A percentile compares a stretch with the other conserved stretches of the same genome.
These are phyloP conservation scores for Chionographis japonica DNA, from an alignment of 106 monocot species.

Conservation along the genomic window DNA sequence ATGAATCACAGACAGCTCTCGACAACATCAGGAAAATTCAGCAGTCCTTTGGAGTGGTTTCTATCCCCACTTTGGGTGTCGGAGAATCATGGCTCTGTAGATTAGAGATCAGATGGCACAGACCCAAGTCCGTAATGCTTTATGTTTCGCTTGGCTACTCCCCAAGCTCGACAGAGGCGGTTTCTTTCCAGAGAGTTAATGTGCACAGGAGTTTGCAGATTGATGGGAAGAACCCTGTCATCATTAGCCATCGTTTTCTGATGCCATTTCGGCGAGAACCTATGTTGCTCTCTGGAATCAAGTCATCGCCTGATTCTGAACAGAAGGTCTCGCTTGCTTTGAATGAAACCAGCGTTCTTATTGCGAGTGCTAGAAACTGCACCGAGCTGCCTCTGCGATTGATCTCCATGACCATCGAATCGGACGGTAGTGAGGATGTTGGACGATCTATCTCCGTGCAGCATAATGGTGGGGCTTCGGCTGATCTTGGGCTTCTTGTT, in stretches of 20 bases:
- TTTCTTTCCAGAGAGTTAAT: slow-evolving; percentile 51
- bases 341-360: slow-evolving; percentile 57
- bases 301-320: slow-evolving; percentile 22
- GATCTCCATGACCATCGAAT: slow-evolving; percentile 47
- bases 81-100: slow-evolving; percentile 82
- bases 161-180: slow-evolving; percentile 15
- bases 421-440: slow-evolving; percentile 14
- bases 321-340: slow-evolving; percentile 43
- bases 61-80: slow-evolving; percentile 50
- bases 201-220: slow-evolving; percentile 93
- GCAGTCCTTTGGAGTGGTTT: slow-evolving; percentile 86
- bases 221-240: slow-evolving; percentile 79
- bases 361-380: slow-evolving; percentile 69
- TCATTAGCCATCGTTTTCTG: slow-evolving; percentile 63
- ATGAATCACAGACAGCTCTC: slow-evolving; percentile 29
- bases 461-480: slow-evolving; percentile 24
- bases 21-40: slow-evolving; percentile 74
- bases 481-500: slow-evolving; percentile 29
- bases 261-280: slow-evolving; percentile 79
- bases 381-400: slow-evolving; percentile 73
- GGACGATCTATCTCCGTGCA: slow-evolving; percentile 26
- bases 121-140: slow-evolving; percentile 78
- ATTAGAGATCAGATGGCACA: slow-evolving; percentile 82
- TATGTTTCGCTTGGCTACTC: slow-evolving; percentile 90
- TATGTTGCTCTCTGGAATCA: slow-evolving; percentile 59